Base-by-base conservation (phyloP, 805 yeast species). In the Myxozyma udenii region DNA sequence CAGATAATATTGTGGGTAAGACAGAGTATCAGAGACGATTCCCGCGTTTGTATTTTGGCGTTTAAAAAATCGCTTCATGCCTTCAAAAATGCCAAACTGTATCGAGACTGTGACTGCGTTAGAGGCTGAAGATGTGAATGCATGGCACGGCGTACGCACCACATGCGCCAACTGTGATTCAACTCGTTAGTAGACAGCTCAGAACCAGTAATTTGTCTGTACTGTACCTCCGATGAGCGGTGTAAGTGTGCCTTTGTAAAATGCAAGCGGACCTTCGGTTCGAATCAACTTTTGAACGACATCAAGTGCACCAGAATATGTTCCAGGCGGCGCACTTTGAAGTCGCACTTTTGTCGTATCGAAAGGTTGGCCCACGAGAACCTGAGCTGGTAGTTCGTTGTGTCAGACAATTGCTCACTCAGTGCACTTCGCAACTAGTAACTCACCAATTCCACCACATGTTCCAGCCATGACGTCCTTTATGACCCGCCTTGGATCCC, bases 21-120 rank as follows among this genome's bases (percentile, higher is more conserved):
- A 66, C 53, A 89, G 71, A 9, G 55, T 43, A 2, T 53, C 53
- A 11, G 73, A 70, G 24, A 66, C 64, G 3, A 61, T 60, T 18
- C 69, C 71, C 3, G 62, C 62, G 3, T 60, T 49, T 23, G 68
- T 68, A 58, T 77, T 76, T 21, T 66, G 66, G 45, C 71, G 72
- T 41, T 65, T 68, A 65, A 85, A 89, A 54, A 76, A 72, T 63
- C 97, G 76, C 71, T 93, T 93, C 96, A 91, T 88, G 64, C 77
- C 84, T 68, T 93, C 98, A 65, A 90, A 90, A 33, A 88, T 95
- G 41, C 96, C 93, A 66, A 93, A 93, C 70, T 93, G 98, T 37
- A 91, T 86, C 6, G 96, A 87, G 11, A 93, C 65, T 44, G 40
- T 16, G n/a, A n/a, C n/a, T n/a, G n/a, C n/a, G n/a, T n/a, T n/a